Base-by-base conservation (phyloP, 768 basidiomycete genomes). In the Lactarius evosmus region DNA sequence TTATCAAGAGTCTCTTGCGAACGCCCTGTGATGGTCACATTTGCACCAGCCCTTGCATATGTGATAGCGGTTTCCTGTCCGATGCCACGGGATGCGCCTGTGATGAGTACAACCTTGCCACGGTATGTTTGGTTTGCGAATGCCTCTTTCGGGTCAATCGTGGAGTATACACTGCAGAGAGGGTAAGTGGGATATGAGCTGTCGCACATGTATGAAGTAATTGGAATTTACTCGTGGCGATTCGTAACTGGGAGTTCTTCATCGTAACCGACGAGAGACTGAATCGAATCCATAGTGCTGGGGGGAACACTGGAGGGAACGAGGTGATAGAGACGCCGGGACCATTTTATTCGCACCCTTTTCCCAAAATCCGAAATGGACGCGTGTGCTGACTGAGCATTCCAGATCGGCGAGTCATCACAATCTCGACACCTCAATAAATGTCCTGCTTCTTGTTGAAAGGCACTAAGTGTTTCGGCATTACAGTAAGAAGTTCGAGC, bases 21-120 rank as follows among this genome's bases (percentile, higher is more conserved):
- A 22, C 69, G 67, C 16, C 55, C 63, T 7, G 25, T 22, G 29
- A 69, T 50, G 51, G 66, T 54, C 14, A 66, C 22, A 33, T 32
- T 38, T 8, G 69, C 69, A 7, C 69, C 64, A 12, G 51, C 36
- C 11, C 36, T 25, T 7, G 68, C 67, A 7, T 60, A 66, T 32
- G 68, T 33, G 32, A 52, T 65, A 4, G 56, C 55, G 14, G 57
- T 57, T 27, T 56, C 68, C 22, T 67, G 12, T 17, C 64, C 68
- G 14, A 69, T 61, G 16, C 67, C 68, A 14, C 50, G 33, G 4
- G 51, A 67, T 11, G 53, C 57, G 25, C 68, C 68, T 22, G 69
- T 66, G 36, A 69, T 56, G 50, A 68, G 54, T 7, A 66, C 69
- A 30, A 69, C 67, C 49, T 66, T 65, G 12, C 61, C 65, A 34